Percentiles rank a stretch among this genome's conserved stretches.
Evolutionary conservation across 768 basidiomycete species (phyloP).

Genomic region (Boletus fagicola): DNA sequence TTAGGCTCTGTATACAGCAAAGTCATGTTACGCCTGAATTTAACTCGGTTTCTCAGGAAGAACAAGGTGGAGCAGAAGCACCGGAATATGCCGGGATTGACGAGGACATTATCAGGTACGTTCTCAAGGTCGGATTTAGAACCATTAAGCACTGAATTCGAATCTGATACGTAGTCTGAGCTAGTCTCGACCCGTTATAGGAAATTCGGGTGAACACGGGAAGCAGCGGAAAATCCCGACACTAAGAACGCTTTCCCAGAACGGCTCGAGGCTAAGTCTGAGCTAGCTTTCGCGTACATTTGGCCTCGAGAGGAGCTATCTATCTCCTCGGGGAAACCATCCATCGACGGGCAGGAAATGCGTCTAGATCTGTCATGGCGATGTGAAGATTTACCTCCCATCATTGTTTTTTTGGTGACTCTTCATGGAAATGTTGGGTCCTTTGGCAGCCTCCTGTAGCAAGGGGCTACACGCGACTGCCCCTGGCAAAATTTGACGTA

Average conservation of each 20-base stretch:
- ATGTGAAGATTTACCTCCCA: neutral
- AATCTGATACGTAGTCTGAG: slow-evolving; percentile 37
- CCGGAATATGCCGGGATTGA: slow-evolving; percentile 63
- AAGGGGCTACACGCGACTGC: neutral
- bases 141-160: neutral
- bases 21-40: slow-evolving; percentile 75
- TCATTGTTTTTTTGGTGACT: neutral
- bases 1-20: slow-evolving; percentile 76
- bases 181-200: no score
- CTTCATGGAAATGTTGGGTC: no score
- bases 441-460: neutral
- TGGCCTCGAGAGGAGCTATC: neutral
- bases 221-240: no score
- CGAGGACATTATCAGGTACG: slow-evolving; percentile 83
- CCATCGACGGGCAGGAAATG: neutral
- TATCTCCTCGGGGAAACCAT: neutral
- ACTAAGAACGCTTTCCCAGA: no score
- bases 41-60: slow-evolving; percentile 72
- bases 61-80: slow-evolving; percentile 57
- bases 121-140: neutral
- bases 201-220: no score
- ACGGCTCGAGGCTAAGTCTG: no score
- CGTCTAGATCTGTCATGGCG: neutral
- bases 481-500: neutral
- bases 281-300: neutral